Conservation (phyloP, 1,284 basidiomycete species). For the Pyrrhoderma noxium region DNA sequence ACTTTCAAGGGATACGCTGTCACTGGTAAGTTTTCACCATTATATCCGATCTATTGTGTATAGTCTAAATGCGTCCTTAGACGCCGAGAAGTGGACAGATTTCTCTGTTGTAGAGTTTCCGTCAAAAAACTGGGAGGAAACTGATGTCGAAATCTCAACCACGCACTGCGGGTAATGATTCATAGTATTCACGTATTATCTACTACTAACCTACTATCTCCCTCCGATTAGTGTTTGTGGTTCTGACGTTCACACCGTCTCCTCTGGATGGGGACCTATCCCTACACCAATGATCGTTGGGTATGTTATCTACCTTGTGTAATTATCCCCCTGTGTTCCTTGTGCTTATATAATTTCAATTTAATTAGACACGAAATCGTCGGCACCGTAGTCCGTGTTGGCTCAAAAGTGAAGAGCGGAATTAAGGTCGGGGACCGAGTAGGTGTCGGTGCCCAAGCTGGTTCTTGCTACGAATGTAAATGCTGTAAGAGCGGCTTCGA, state of each 20-base stretch:
- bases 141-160: conserved; percentile 34
- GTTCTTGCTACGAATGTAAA: conserved; percentile 44
- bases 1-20: not conserved
- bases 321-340: no score
- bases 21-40: not conserved
- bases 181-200: not conserved
- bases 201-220: not conserved
- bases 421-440: conserved; percentile 60
- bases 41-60: not conserved
- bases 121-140: conserved; percentile 29
- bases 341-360: not conserved
- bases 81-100: conserved; percentile 32
- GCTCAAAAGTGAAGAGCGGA: conserved; percentile 43
- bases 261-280: conserved; percentile 27
- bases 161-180: conserved; percentile 29
- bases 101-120: conserved; percentile 36
- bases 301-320: conserved; percentile 27
- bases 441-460: conserved; percentile 57
- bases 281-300: conserved; percentile 23
- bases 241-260: conserved; percentile 31
- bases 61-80: not conserved
- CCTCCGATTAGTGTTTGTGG: conserved; percentile 23
- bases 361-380: conserved; percentile 48
- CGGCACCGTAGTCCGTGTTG: conserved; percentile 46
- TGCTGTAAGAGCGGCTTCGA: conserved; percentile 50